These are phyloP conservation scores for Aspergillus fumigatus DNA, from an alignment of 2,329 filamentous ascomycete genomes.

Conservation along the genomic window DNA sequence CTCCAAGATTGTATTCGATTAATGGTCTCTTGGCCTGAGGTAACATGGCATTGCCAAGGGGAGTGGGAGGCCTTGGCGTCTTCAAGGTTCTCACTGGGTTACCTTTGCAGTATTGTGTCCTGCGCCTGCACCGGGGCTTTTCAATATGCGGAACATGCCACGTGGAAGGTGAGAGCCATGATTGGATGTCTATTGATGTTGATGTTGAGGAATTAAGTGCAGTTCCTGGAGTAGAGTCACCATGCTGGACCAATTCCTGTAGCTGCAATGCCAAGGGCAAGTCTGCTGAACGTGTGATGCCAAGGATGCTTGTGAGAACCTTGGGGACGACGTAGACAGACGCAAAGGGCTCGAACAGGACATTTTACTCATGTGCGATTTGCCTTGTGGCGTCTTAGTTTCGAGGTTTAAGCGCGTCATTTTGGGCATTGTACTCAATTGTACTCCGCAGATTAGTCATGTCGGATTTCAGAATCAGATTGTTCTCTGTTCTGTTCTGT, in stretches of 20 bases:
- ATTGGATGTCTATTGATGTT: too few species aligned
- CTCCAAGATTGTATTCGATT: background rate
- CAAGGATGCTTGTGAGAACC: background rate
- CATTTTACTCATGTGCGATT: too few species aligned
- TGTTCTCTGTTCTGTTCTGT: background rate
- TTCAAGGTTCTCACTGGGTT: conserved; percentile 17
- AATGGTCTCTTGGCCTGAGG: background rate
- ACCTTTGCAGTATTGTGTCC: background rate
- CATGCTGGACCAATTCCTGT: background rate
- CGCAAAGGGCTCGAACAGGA: background rate
- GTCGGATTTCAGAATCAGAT: background rate
- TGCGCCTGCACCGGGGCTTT: background rate
- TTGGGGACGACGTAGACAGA: background rate
- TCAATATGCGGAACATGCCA: background rate
- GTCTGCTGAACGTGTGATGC: background rate
- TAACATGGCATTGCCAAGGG: conserved; percentile 10
- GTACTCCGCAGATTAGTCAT: too few species aligned
- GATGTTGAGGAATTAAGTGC: too few species aligned
- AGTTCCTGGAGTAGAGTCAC: background rate
- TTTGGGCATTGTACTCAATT: background rate
- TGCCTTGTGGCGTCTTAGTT: too few species aligned
- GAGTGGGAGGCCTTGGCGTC: conserved; percentile 15
- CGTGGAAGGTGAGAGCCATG: background rate
- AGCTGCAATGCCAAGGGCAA: background rate
- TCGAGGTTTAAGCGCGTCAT: background rate